Evolutionary conservation across 306 rosid genomes (phyloP).

Genomic region (Fagus crenata): DNA sequence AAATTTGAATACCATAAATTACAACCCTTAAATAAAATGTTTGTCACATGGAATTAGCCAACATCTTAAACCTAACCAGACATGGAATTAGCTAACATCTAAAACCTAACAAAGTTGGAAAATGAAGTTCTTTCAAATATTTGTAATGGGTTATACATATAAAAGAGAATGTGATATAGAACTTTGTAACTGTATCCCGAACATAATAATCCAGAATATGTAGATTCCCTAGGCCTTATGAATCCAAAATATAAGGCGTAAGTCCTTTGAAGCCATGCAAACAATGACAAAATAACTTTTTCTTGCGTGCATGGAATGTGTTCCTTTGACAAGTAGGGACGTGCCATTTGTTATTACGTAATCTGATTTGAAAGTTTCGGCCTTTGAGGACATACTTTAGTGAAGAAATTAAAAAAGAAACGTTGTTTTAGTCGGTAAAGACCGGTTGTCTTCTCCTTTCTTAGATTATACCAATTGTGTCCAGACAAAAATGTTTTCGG

Average conservation of each 20-base stretch:
- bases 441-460: constrained; percentile 2
- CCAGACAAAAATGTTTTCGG: no score
- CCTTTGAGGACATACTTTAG: neutral
- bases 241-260: constrained; percentile 54
- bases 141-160: no score
- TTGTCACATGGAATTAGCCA: no score
- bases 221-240: constrained; percentile 28
- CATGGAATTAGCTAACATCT: no score
- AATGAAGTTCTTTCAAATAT: no score
- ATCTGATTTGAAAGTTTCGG: constrained; percentile 37
- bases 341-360: constrained; percentile 53
- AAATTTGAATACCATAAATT: no score
- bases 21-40: no score
- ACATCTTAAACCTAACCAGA: no score
- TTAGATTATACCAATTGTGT: neutral
- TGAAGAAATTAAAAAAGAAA: constrained; percentile 17
- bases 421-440: constrained; percentile 2
- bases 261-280: constrained; percentile 58
- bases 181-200: no score
- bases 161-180: no score
- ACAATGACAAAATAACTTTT: constrained; percentile 40
- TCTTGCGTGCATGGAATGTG: constrained; percentile 76
- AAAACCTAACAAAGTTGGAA: no score
- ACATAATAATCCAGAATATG: neutral
- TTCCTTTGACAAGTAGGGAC: constrained; percentile 46